These are phyloP conservation scores for Penicillium sp. DNA, from an alignment of 2,329 filamentous ascomycete genomes.

Conservation along the genomic window DNA sequence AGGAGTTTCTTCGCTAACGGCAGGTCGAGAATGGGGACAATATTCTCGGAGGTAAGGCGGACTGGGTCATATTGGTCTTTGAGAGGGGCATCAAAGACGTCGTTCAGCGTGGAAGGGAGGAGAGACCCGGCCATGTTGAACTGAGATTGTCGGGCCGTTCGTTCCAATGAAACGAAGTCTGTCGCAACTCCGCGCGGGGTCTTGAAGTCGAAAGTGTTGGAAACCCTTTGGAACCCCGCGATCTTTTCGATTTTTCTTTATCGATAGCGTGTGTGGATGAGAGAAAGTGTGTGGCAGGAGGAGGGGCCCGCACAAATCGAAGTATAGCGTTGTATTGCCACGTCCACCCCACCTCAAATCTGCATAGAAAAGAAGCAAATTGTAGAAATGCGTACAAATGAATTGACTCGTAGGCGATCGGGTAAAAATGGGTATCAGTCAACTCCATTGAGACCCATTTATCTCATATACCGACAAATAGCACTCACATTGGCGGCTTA, in stretches of 20 bases:
- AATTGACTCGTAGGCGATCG: no score
- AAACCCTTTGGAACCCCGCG: constrained; percentile 23
- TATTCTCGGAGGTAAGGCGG: constrained; percentile 37
- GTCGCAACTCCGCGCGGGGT: constrained; percentile 9
- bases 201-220: constrained; percentile 21
- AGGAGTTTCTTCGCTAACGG: constrained; percentile 45
- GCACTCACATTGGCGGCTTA: no score
- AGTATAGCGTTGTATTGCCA: constrained; percentile 8
- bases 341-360: not conserved
- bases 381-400: no score
- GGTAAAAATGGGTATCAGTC: no score
- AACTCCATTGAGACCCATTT: no score
- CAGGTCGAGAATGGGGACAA: constrained; percentile 37
- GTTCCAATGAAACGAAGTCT: not conserved
- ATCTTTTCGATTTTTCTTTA: constrained; percentile 33
- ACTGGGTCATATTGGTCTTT: constrained; percentile 40
- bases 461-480: no score
- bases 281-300: constrained; percentile 9
- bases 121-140: constrained; percentile 32
- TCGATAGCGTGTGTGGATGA: constrained; percentile 29
- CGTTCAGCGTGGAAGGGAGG: constrained; percentile 37
- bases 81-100: constrained; percentile 37
- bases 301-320: not conserved
- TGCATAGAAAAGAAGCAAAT: not conserved
- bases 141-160: constrained; percentile 5